A percentile compares a stretch with the other conserved stretches of the same genome.
phyloP scores from a whole-genome alignment of 2,329 filamentous ascomycete species.

The Hymenoscyphus infarciens region DNA sequence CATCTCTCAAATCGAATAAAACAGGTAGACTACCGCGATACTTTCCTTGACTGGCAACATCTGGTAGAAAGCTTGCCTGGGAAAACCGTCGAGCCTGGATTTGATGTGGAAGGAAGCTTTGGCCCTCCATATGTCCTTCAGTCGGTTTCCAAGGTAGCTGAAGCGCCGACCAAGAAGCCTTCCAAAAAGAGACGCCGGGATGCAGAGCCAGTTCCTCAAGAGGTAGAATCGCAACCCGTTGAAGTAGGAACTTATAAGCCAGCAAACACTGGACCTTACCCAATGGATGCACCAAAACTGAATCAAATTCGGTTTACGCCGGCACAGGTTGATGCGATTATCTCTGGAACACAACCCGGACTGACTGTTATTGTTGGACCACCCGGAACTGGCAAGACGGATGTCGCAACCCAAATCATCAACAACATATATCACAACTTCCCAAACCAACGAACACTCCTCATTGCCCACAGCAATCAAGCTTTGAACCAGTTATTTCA shows the following conservation, averaged over 20 bases:
- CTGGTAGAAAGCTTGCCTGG: constrained; percentile 86
- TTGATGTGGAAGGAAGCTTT: constrained; percentile 69
- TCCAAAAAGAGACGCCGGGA: constrained; percentile 88
- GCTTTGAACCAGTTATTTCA: constrained; percentile 96
- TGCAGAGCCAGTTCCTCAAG: constrained; percentile 60
- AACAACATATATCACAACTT: constrained; percentile 99
- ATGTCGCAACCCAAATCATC: constrained; percentile 97
- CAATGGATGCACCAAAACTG: constrained; percentile 73
- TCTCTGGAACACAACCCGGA: constrained; percentile 89
- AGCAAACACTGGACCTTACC: constrained; percentile 85
- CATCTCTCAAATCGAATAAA: constrained; percentile 73
- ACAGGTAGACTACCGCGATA: constrained; percentile 86
- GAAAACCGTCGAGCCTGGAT: constrained; percentile 76
- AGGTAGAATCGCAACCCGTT: constrained; percentile 60
- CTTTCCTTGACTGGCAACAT: constrained; percentile 94
- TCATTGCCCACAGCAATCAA: constrained; percentile 96
- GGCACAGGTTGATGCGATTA: constrained; percentile 86
- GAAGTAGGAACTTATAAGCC: constrained; percentile 88
- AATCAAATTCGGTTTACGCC: constrained; percentile 88
- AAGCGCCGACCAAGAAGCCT: constrained; percentile 51
- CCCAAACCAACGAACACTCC: constrained; percentile 81
- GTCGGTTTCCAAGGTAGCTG: constrained; percentile 52
- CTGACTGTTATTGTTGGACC: constrained; percentile 92
- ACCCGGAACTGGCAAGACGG: constrained; percentile 97
- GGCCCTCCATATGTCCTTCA: constrained; percentile 85